These are phyloP conservation scores for Camellia lanceoleosa DNA, from an alignment of 148 eudicot genomes.

Conservation along the genomic window DNA sequence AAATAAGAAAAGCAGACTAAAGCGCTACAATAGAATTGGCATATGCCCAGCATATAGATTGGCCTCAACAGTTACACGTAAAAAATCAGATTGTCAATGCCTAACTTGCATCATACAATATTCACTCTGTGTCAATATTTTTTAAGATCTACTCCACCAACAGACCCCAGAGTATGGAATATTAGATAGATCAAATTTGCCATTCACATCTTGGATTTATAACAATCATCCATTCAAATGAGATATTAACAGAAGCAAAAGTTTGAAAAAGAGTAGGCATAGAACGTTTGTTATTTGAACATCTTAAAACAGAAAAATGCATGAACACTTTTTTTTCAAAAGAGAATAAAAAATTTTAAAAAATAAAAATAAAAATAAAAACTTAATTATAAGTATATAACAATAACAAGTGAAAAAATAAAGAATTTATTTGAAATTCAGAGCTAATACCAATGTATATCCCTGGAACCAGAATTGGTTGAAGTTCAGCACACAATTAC, in stretches of 20 bases:
- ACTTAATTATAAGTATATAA: too few species aligned
- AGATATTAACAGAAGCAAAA: background rate
- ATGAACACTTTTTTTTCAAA: too few species aligned
- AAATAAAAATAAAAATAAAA: too few species aligned
- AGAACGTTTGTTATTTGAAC: background rate
- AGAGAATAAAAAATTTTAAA: too few species aligned
- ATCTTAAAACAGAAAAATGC: background rate
- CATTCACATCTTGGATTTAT: background rate
- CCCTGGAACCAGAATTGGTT: slow-evolving; percentile 94
- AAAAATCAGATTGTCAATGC: background rate
- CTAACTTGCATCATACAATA: background rate
- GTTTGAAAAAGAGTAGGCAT: background rate
- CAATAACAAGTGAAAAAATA: background rate
- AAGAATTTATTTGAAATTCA: slow-evolving; percentile 50
- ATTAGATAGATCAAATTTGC: background rate
- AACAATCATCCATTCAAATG: background rate
- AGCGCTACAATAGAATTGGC: background rate
- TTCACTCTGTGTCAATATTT: background rate
- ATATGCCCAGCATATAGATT: background rate
- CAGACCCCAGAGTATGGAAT: background rate
- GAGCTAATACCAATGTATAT: slow-evolving; percentile 97
- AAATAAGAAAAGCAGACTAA: too few species aligned
- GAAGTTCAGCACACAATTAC: slow-evolving; percentile 99
- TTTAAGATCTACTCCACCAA: background rate
- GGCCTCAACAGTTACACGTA: background rate